Evolutionary conservation across 1,139 yeast genomes (phyloP).

Genomic region (Yamadazyma taylorii): DNA sequence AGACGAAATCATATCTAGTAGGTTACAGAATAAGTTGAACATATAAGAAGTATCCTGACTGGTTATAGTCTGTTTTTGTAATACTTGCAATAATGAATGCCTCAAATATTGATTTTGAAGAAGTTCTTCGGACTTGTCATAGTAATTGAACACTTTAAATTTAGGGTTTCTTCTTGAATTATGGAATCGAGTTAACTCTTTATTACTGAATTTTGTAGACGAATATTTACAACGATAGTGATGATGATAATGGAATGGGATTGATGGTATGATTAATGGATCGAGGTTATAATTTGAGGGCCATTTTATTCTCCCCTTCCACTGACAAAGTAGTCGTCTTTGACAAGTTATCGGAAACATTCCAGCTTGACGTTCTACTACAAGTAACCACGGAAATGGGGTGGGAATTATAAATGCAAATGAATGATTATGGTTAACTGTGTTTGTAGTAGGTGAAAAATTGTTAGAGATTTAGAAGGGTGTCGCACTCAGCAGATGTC

Average conservation of each 20-base stretch:
- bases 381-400: too few relatives aligned
- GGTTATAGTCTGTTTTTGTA: not conserved
- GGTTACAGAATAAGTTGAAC: slow-evolving; percentile 1
- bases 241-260: not conserved
- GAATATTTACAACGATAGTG: not conserved
- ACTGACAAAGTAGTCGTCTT: not conserved
- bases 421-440: too few relatives aligned
- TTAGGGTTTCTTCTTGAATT: too few relatives aligned
- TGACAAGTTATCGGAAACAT: not conserved
- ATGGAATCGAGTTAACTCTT: too few relatives aligned
- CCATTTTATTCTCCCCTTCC: not conserved
- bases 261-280: not conserved
- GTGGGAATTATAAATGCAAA: too few relatives aligned
- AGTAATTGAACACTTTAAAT: not conserved
- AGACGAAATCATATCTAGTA: slow-evolving; percentile 2
- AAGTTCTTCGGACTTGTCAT: not conserved
- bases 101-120: not conserved
- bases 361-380: not conserved
- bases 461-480: too few relatives aligned
- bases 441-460: too few relatives aligned
- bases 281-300: not conserved
- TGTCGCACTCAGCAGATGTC: too few relatives aligned
- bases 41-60: not conserved
- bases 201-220: too few relatives aligned
- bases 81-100: not conserved